A percentile compares a stretch with the other conserved stretches of the same genome.
Conservation (phyloP, 169 alveolate genomes). For the Eimeria acervulina region DNA sequence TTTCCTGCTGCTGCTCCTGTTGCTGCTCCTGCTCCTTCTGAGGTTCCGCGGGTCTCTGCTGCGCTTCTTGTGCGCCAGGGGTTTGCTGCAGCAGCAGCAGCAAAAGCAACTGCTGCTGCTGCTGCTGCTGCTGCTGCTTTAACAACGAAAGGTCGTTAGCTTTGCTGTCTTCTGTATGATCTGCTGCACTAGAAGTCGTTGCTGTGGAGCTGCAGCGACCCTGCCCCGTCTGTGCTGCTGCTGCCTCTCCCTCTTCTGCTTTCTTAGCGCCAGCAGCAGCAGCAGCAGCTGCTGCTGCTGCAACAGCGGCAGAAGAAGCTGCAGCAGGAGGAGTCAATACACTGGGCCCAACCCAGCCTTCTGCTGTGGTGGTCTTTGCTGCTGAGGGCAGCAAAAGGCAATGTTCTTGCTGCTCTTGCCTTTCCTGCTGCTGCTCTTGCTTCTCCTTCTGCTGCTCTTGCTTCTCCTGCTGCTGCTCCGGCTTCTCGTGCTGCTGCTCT, state of each 20-base stretch:
- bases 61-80: background rate
- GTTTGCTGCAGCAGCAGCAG: background rate
- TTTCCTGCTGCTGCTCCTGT: slow-evolving; percentile 11
- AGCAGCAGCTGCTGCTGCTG: slow-evolving; percentile 14
- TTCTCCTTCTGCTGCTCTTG: background rate
- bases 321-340: background rate
- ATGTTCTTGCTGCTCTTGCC: slow-evolving; percentile 39
- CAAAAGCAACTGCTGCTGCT: background rate
- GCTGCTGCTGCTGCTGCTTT: slow-evolving; percentile 37
- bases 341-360: background rate
- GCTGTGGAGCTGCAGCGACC: slow-evolving; percentile 58
- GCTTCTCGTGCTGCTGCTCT: slow-evolving; percentile 8
- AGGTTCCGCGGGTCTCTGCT: background rate
- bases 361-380: background rate
- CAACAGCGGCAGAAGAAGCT: background rate
- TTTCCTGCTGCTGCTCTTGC: slow-evolving; percentile 5
- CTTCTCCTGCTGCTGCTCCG: slow-evolving; percentile 32
- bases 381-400: background rate
- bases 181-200: slow-evolving; percentile 50
- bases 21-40: background rate
- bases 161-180: background rate
- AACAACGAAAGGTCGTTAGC: slow-evolving; percentile 2
- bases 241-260: background rate
- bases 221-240: background rate
- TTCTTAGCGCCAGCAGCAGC: background rate